Evolutionary conservation across 306 rosid genomes (phyloP).

Genomic region (Chamaecrista fasciculata): DNA sequence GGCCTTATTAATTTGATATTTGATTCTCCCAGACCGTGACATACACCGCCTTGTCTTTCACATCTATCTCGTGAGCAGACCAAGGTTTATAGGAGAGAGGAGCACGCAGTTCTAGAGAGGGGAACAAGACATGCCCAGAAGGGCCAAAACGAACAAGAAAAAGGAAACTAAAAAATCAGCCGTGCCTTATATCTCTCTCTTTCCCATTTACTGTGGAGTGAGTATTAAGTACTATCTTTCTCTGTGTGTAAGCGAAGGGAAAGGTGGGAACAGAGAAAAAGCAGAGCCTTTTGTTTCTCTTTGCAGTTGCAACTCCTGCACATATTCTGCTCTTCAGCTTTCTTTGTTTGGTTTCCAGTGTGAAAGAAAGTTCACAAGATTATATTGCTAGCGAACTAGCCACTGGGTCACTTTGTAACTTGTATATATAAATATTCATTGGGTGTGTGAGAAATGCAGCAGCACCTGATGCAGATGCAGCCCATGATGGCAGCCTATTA

Average conservation of each 20-base stretch:
- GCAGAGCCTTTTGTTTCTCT: constrained; percentile 35
- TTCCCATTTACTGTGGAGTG: neutral
- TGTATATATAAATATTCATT: neutral
- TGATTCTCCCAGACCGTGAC: neutral
- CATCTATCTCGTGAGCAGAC: constrained; percentile 61
- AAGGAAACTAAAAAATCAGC: neutral
- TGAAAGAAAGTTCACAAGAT: constrained; percentile 21
- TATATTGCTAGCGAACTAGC: too few species aligned
- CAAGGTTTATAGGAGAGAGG: constrained; percentile 19
- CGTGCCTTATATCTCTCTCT: neutral
- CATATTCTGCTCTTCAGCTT: neutral
- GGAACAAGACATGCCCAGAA: neutral
- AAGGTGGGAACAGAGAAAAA: constrained; percentile 25
- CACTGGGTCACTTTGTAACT: too few species aligned
- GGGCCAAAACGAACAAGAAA: constrained; percentile 18
- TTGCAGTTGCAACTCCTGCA: constrained; percentile 30
- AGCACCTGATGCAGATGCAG: constrained; percentile 99
- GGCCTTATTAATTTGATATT: too few species aligned
- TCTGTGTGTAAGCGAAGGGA: constrained; percentile 31
- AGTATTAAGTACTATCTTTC: neutral
- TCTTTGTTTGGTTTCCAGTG: constrained; percentile 31
- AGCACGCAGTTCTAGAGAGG: constrained; percentile 32
- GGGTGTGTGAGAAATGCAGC: constrained; percentile 67
- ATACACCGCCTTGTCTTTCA: constrained; percentile 15
- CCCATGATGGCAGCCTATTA: constrained; percentile 99